Evolutionary conservation across 179 eudicot species (phyloP).

Genomic region (Patellifolia procumbens): DNA sequence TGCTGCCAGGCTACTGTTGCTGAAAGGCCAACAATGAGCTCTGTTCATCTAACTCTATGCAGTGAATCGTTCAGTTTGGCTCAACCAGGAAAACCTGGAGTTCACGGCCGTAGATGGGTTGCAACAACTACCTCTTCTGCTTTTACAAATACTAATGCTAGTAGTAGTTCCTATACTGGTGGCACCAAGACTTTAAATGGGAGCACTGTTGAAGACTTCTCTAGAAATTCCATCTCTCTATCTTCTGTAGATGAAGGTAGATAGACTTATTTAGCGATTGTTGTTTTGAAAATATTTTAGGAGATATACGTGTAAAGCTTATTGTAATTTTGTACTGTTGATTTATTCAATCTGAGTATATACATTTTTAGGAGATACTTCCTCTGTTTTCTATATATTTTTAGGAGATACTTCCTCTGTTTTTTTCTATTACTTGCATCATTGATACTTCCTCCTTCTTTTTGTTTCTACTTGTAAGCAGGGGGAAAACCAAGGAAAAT

Average conservation of each 20-base stretch:
- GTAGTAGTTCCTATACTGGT: constrained; percentile 32
- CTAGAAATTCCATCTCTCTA: constrained; percentile 70
- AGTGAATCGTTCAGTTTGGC: constrained; percentile 69
- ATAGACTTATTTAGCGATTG: constrained; percentile 21
- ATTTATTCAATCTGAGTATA: too few relatives aligned
- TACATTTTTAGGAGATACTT: too few relatives aligned
- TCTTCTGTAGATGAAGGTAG: constrained; percentile 83
- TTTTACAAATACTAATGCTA: constrained; percentile 39
- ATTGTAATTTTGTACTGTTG: too few relatives aligned
- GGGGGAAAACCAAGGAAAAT: too few relatives aligned
- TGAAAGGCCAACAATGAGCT: constrained; percentile 77
- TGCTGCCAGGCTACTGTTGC: constrained; percentile 71
- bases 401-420: too few relatives aligned
- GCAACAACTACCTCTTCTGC: constrained; percentile 49
- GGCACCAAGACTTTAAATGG: constrained; percentile 40
- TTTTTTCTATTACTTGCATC: too few relatives aligned
- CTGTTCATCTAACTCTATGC: constrained; percentile 63
- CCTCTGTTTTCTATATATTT: too few relatives aligned
- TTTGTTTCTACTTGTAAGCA: too few relatives aligned
- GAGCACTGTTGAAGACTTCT: constrained; percentile 52
- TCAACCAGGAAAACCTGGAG: constrained; percentile 63
- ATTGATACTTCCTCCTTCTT: too few relatives aligned
- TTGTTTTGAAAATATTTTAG: neutral
- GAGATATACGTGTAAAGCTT: neutral
- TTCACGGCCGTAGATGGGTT: constrained; percentile 59